phyloP scores from a whole-genome alignment of 2,329 filamentous ascomycete genomes.

The Paecilomyces variotii region DNA sequence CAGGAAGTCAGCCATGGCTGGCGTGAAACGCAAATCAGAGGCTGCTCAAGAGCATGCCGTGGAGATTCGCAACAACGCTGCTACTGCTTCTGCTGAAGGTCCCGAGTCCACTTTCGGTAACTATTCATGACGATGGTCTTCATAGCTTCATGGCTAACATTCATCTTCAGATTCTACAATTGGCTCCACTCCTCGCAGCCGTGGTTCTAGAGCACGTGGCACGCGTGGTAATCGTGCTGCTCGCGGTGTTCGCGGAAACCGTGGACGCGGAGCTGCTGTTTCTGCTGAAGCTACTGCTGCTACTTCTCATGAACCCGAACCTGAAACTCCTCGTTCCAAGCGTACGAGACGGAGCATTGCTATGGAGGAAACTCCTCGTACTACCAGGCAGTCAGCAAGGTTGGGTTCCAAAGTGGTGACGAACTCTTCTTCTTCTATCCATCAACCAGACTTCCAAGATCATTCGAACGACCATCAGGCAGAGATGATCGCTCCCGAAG shows the following conservation, averaged over 20 bases:
- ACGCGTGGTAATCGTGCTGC: background rate
- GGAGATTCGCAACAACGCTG: background rate
- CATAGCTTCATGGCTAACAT: background rate
- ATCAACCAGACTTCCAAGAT: constrained; percentile 2
- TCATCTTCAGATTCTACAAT: background rate
- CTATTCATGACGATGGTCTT: background rate
- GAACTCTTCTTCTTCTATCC: constrained; percentile 7
- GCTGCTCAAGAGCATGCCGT: constrained; percentile 12
- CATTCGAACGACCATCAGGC: background rate
- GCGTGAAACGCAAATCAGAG: constrained; percentile 26
- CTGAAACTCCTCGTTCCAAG: constrained; percentile 24
- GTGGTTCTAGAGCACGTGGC: background rate
- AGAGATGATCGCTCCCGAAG: background rate
- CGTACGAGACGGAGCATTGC: constrained; percentile 22
- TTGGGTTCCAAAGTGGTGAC: constrained; percentile 15
- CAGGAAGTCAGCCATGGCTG: constrained; percentile 25
- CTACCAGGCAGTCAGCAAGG: constrained; percentile 28
- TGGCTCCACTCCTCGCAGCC: background rate
- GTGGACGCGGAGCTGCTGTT: background rate
- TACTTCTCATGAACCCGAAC: constrained; percentile 2
- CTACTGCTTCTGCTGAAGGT: background rate
- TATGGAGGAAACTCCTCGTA: constrained; percentile 23
- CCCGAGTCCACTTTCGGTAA: background rate
- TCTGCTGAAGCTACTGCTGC: background rate
- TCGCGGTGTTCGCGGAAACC: background rate